Percentiles rank a stretch among this genome's conserved stretches.
phyloP scores from a whole-genome alignment of 2,329 filamentous ascomycete species.

The Aspergillus proliferans region DNA sequence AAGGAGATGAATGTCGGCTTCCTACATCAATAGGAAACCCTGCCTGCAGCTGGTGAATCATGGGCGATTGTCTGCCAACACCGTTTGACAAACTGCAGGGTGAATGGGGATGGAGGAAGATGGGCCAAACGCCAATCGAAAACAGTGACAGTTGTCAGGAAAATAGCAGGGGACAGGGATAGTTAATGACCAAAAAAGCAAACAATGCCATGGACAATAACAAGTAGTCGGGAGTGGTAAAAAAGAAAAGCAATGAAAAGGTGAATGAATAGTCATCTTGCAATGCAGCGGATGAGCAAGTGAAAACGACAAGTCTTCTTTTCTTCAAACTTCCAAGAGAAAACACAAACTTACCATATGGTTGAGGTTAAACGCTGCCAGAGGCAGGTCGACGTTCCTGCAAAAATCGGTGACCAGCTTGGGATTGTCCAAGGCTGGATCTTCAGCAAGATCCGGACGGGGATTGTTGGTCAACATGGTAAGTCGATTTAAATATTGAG shows the following conservation, averaged over 20 bases:
- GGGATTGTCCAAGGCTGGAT: slow-evolving; percentile 18
- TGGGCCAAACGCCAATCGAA: neutral
- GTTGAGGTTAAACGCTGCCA: slow-evolving; percentile 16
- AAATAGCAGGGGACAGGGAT: neutral
- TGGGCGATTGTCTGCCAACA: slow-evolving; percentile 3
- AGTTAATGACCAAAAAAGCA: neutral
- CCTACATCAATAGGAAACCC: slow-evolving; percentile 7
- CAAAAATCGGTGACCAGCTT: slow-evolving; percentile 16
- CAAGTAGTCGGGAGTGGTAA: neutral
- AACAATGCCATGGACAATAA: neutral
- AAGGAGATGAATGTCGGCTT: slow-evolving; percentile 10
- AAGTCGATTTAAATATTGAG: neutral
- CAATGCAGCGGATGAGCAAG: neutral
- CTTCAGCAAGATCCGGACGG: slow-evolving; percentile 1
- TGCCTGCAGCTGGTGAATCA: slow-evolving; percentile 10
- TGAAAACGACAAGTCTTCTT: neutral
- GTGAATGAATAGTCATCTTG: neutral
- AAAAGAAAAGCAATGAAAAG: neutral
- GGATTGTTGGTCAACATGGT: neutral
- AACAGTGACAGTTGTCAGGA: neutral
- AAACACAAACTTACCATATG: slow-evolving; percentile 16
- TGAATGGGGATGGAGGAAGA: slow-evolving; percentile 6
- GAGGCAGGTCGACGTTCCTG: slow-evolving; percentile 19
- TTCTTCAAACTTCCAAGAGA: neutral
- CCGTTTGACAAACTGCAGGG: slow-evolving; percentile 8